phyloP scores from a whole-genome alignment of 257 asterid species.

The Fraxinus anomala region DNA sequence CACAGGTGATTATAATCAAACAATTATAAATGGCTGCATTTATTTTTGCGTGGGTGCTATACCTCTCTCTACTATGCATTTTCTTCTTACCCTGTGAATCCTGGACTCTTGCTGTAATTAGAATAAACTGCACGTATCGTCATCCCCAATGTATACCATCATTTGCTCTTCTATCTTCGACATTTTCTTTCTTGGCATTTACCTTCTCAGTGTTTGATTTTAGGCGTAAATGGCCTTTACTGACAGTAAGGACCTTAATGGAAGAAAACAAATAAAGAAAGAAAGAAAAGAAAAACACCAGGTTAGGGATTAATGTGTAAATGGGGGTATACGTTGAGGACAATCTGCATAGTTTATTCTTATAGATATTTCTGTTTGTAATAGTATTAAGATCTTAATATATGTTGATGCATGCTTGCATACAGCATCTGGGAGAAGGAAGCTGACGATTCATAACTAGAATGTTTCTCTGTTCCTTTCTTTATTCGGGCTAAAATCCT shows the following conservation, averaged over 20 bases:
- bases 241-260: not conserved
- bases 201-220: not conserved
- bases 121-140: not conserved
- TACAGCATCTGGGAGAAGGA: slow-evolving; percentile 24
- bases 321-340: not conserved
- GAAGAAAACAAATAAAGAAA: too few relatives aligned
- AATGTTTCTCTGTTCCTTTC: not conserved
- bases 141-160: not conserved
- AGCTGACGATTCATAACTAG: not conserved
- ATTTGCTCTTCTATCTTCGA: not conserved
- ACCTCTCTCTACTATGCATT: not conserved
- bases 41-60: slow-evolving; percentile 12
- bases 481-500: not conserved
- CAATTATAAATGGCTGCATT: slow-evolving; percentile 7
- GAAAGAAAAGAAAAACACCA: too few relatives aligned
- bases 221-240: not conserved
- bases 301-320: not conserved
- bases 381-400: not conserved
- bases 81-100: slow-evolving; percentile 11
- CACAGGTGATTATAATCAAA: slow-evolving; percentile 62
- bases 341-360: not conserved
- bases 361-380: not conserved
- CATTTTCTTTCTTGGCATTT: not conserved
- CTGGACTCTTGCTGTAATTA: not conserved
- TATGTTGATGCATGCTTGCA: not conserved